These are phyloP conservation scores for Prunus padus DNA, from an alignment of 306 rosid genomes.

Conservation along the genomic window DNA sequence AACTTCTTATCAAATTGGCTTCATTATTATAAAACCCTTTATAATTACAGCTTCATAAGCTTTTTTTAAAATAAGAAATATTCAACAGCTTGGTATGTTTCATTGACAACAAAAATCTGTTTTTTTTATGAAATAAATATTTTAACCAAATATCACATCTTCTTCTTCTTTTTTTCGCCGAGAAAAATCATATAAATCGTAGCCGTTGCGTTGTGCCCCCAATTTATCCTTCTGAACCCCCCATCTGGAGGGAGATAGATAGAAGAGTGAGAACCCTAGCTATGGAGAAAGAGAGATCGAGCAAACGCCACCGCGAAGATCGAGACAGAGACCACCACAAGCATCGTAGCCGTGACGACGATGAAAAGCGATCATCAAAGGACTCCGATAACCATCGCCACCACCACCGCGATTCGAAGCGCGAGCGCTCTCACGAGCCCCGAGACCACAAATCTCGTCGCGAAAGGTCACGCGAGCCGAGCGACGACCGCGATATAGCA, in stretches of 20 bases:
- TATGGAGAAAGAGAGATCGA: slow-evolving; percentile 72
- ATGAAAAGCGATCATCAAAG: slow-evolving; percentile 35
- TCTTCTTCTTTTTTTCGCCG: neutral
- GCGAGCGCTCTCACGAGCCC: slow-evolving; percentile 41
- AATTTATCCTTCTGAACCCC: neutral
- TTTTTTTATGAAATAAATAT: too few species aligned
- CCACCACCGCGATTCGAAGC: slow-evolving; percentile 48
- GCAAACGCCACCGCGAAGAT: slow-evolving; percentile 37
- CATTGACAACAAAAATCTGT: too few species aligned
- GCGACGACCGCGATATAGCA: slow-evolving; percentile 14
- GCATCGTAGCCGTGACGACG: slow-evolving; percentile 37
- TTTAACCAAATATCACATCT: neutral
- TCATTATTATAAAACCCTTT: too few species aligned
- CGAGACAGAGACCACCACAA: slow-evolving; percentile 32
- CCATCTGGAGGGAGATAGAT: neutral
- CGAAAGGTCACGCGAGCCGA: slow-evolving; percentile 34
- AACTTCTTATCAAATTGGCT: too few species aligned
- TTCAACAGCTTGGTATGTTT: too few species aligned
- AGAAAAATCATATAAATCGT: neutral
- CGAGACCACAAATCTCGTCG: slow-evolving; percentile 50
- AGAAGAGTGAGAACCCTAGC: slow-evolving; percentile 34
- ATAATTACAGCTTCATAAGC: too few species aligned
- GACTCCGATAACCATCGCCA: slow-evolving; percentile 49
- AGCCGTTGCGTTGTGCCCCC: neutral
- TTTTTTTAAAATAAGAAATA: too few species aligned